Percentiles rank a stretch among this genome's conserved stretches.
Conservation (phyloP, 192 early-diverging fungal species). For the Backusella luteola region DNA sequence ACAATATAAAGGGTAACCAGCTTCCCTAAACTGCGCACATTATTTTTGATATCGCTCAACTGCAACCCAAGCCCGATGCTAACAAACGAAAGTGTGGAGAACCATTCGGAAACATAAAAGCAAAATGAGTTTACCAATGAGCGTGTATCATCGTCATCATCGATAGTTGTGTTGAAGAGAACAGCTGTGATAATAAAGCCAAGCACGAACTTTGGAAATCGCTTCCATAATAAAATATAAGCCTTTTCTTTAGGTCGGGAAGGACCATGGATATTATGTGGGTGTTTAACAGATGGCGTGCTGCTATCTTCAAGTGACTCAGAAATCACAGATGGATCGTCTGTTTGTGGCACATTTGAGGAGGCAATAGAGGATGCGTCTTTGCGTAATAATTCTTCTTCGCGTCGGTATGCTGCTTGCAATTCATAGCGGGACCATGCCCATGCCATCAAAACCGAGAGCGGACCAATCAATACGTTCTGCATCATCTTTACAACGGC, state of each 20-base stretch:
- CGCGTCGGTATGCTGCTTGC: conserved; percentile 8
- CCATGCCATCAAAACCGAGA: conserved; percentile 46
- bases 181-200: conserved; percentile 49
- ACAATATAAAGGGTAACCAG: conserved; percentile 43
- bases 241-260: conserved; percentile 26
- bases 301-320: neutral
- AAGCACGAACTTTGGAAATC: conserved; percentile 54
- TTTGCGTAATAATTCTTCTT: conserved; percentile 10
- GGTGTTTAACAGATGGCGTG: conserved; percentile 7
- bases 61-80: conserved; percentile 52
- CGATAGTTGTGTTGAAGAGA: conserved; percentile 46
- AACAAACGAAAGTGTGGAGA: conserved; percentile 52
- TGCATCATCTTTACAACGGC: conserved; percentile 57
- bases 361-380: neutral
- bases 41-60: conserved; percentile 44
- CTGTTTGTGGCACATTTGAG: neutral
- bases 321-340: neutral
- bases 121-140: conserved; percentile 42
- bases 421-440: conserved; percentile 46
- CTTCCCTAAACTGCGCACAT: conserved; percentile 41
- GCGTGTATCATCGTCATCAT: conserved; percentile 28
- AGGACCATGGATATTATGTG: conserved; percentile 11
- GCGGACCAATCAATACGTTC: conserved; percentile 53
- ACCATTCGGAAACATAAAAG: conserved; percentile 54
- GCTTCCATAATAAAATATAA: conserved; percentile 39